Percentiles rank a stretch among this genome's conserved stretches.
These are phyloP conservation scores for Clathrus columnatus DNA, from an alignment of 768 basidiomycete species.

Conservation along the genomic window DNA sequence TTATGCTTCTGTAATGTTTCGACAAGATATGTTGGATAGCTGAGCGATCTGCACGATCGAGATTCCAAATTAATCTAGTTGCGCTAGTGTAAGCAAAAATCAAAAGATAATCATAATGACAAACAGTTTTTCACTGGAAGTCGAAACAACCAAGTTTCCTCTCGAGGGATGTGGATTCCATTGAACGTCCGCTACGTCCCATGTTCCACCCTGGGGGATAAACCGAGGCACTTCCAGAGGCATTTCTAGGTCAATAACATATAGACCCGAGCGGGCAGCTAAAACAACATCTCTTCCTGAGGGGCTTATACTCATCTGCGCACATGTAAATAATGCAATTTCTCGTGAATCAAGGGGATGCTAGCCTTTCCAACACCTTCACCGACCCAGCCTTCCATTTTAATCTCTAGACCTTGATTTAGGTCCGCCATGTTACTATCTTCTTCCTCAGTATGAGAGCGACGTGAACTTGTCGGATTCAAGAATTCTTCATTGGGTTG, in stretches of 20 bases:
- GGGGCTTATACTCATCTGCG: slow-evolving; percentile 67
- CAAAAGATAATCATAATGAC: slow-evolving; percentile 18
- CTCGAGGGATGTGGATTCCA: slow-evolving; percentile 81
- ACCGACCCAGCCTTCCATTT: slow-evolving; percentile 72
- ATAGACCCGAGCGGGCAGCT: slow-evolving; percentile 68
- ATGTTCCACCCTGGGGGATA: slow-evolving; percentile 91
- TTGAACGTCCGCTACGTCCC: slow-evolving; percentile 90
- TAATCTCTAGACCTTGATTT: slow-evolving; percentile 54
- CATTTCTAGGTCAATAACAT: slow-evolving; percentile 88
- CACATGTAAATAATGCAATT: not conserved
- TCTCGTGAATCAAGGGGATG: slow-evolving; percentile 10
- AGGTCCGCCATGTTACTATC: slow-evolving; percentile 38
- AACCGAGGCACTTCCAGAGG: slow-evolving; percentile 85
- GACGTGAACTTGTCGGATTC: not conserved
- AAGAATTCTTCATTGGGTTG: not conserved
- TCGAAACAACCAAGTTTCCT: slow-evolving; percentile 78
- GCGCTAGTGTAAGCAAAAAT: not conserved
- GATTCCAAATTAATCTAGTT: slow-evolving; percentile 84
- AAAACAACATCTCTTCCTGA: slow-evolving; percentile 23
- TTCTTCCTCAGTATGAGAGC: slow-evolving; percentile 36
- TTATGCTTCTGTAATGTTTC: slow-evolving; percentile 90
- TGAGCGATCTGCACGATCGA: slow-evolving; percentile 62
- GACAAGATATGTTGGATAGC: slow-evolving; percentile 79
- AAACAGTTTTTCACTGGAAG: slow-evolving; percentile 81
- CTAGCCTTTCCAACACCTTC: slow-evolving; percentile 79